phyloP scores from a whole-genome alignment of 1,139 yeast genomes.

The Protomyces pachydermus region DNA sequence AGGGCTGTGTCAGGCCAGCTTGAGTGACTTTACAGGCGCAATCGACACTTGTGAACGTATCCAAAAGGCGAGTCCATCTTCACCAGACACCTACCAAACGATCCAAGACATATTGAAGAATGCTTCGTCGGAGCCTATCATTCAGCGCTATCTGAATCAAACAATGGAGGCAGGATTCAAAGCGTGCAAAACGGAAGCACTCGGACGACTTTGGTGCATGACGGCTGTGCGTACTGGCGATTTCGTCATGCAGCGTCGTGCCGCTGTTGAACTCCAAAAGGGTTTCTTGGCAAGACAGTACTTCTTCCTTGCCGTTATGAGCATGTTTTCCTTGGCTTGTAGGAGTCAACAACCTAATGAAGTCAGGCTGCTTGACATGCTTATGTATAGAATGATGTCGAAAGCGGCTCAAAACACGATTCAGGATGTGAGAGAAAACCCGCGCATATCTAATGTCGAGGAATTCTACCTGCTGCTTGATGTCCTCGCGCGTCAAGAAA shows the following conservation, averaged over 20 bases:
- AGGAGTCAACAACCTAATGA: slow-evolving; percentile 1
- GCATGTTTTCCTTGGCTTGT: slow-evolving; percentile 15
- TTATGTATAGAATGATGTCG: slow-evolving; percentile 15
- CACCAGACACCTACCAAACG: slow-evolving; percentile 12
- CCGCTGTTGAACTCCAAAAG: slow-evolving; percentile 25
- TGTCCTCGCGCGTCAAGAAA: slow-evolving; percentile 12
- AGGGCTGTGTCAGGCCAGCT: slow-evolving; percentile 10
- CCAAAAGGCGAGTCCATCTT: not conserved
- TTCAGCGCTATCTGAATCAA: not conserved
- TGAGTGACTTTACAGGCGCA: not conserved
- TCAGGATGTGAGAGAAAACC: not conserved
- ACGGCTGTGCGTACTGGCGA: slow-evolving; percentile 19
- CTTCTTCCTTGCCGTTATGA: slow-evolving; percentile 15
- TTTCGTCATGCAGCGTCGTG: slow-evolving; percentile 9
- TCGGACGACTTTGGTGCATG: slow-evolving; percentile 22
- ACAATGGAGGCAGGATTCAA: slow-evolving; percentile 9
- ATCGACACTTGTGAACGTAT: slow-evolving; percentile 3
- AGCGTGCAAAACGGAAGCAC: not conserved
- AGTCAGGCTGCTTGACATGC: slow-evolving; percentile 9
- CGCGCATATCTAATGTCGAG: slow-evolving; percentile 11
- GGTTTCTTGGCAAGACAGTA: slow-evolving; percentile 23
- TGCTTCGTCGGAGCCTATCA: not conserved
- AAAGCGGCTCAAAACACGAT: slow-evolving; percentile 3
- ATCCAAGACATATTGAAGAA: slow-evolving; percentile 9
- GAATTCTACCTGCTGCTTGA: slow-evolving; percentile 28